phyloP scores from a whole-genome alignment of 208 protist genomes.

The Tetramitus jugosus region DNA sequence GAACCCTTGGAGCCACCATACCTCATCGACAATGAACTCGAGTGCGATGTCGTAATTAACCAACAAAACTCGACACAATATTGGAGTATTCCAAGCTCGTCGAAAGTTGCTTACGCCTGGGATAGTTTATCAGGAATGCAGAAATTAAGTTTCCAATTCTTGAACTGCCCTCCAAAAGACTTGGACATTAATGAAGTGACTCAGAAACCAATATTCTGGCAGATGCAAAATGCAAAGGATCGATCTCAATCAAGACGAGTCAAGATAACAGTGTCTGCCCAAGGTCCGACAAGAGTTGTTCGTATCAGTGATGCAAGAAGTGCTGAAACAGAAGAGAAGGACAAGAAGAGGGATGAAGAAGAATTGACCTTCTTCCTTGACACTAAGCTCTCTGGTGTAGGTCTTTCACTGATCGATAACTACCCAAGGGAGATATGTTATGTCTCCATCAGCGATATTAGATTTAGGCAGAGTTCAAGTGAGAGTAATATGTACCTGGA shows the following conservation, averaged over 20 bases:
- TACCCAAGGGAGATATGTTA: neutral
- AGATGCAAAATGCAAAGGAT: neutral
- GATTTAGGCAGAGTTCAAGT: neutral
- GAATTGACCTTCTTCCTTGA: neutral
- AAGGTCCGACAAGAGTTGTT: constrained; percentile 7
- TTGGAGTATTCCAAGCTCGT: too few species aligned
- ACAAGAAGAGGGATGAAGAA: neutral
- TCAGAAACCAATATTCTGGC: too few species aligned
- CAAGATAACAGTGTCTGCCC: neutral
- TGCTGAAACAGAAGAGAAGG: neutral
- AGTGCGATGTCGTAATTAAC: neutral
- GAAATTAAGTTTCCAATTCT: neutral
- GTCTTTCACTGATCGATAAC: constrained; percentile 16
- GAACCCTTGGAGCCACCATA: neutral
- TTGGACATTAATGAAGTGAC: too few species aligned
- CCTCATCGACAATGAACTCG: neutral
- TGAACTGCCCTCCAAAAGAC: too few species aligned
- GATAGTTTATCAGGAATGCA: neutral
- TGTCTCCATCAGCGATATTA: neutral
- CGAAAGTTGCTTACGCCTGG: neutral
- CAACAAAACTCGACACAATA: neutral
- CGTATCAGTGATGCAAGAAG: neutral
- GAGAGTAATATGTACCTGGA: neutral
- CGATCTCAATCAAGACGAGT: neutral
- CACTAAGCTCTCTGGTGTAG: neutral